Evolutionary conservation across 345 rosid species (phyloP).

Genomic region (Arabidopsis suecica): DNA sequence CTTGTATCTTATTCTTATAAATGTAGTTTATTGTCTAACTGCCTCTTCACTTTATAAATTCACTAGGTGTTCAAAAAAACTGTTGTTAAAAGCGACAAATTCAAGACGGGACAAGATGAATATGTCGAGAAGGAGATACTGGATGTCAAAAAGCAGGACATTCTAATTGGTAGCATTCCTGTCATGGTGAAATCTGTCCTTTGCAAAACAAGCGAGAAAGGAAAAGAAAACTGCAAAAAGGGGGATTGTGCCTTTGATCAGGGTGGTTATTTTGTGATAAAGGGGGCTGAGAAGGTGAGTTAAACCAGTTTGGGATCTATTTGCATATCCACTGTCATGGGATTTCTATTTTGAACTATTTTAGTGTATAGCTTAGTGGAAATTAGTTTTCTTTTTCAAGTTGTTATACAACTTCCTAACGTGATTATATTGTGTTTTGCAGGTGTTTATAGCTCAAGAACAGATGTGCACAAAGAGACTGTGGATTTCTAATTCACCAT

Average conservation of each 20-base stretch:
- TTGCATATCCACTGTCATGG: neutral
- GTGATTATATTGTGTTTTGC: slow-evolving; percentile 41
- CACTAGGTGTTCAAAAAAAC: slow-evolving; percentile 59
- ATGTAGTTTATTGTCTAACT: slow-evolving; percentile 11
- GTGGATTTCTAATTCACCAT: slow-evolving; percentile 70
- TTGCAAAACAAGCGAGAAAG: slow-evolving; percentile 67
- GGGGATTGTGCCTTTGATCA: slow-evolving; percentile 90
- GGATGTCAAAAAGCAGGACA: slow-evolving; percentile 52
- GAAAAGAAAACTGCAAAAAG: slow-evolving; percentile 43
- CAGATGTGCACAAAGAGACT: slow-evolving; percentile 76
- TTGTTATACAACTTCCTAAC: slow-evolving; percentile 23
- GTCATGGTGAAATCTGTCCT: slow-evolving; percentile 87
- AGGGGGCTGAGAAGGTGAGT: slow-evolving; percentile 92
- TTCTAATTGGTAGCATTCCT: slow-evolving; percentile 77
- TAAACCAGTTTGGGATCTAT: slow-evolving; percentile 19
- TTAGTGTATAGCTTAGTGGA: slow-evolving; percentile 20
- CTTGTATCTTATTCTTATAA: slow-evolving; percentile 16
- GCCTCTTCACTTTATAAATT: slow-evolving; percentile 35
- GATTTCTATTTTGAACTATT: slow-evolving; percentile 25
- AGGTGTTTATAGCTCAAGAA: slow-evolving; percentile 93
- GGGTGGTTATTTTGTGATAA: slow-evolving; percentile 86
- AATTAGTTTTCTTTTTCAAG: neutral
- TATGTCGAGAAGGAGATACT: slow-evolving; percentile 49
- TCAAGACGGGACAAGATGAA: slow-evolving; percentile 81
- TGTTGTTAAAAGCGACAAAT: slow-evolving; percentile 67